A percentile compares a stretch with the other conserved stretches of the same genome.
Evolutionary conservation across 2,329 filamentous ascomycete genomes (phyloP).

Genomic region (Thielaviopsis musarum): DNA sequence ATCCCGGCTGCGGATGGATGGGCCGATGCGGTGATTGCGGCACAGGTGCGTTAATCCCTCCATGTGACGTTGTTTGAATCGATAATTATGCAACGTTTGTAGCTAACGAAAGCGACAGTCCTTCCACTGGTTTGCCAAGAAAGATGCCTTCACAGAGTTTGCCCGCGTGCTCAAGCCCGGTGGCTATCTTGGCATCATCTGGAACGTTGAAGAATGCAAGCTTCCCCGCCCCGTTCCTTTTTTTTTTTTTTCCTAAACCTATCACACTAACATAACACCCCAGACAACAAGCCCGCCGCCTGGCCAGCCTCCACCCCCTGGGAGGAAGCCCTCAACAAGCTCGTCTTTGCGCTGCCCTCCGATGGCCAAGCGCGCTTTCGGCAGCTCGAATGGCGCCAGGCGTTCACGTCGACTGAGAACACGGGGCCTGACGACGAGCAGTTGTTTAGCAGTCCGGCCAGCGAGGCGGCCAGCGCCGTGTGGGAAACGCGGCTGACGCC

Average conservation of each 20-base stretch:
- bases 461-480: conserved; percentile 35
- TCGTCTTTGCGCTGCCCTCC: conserved; percentile 31
- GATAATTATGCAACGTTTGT: no score
- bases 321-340: conserved; percentile 44
- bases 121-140: conserved; percentile 35
- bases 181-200: conserved; percentile 47
- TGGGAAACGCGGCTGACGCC: conserved; percentile 42
- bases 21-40: conserved; percentile 48
- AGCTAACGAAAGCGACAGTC: conserved; percentile 20
- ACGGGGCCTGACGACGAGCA: conserved; percentile 20
- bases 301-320: conserved; percentile 41
- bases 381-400: conserved; percentile 42
- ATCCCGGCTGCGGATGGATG: conserved; percentile 39
- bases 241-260: background rate
- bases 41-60: conserved; percentile 39
- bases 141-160: conserved; percentile 45
- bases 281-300: conserved; percentile 45
- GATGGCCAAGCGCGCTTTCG: conserved; percentile 50
- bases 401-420: conserved; percentile 44
- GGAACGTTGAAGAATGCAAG: conserved; percentile 59
- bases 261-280: background rate
- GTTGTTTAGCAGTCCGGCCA: conserved; percentile 43
- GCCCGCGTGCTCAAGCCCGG: conserved; percentile 45
- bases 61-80: no score
- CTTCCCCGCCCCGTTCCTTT: conserved; percentile 6